Base-by-base conservation (phyloP, 225 moss, liverwort and hornwort species). In the Bryum argenteum region DNA sequence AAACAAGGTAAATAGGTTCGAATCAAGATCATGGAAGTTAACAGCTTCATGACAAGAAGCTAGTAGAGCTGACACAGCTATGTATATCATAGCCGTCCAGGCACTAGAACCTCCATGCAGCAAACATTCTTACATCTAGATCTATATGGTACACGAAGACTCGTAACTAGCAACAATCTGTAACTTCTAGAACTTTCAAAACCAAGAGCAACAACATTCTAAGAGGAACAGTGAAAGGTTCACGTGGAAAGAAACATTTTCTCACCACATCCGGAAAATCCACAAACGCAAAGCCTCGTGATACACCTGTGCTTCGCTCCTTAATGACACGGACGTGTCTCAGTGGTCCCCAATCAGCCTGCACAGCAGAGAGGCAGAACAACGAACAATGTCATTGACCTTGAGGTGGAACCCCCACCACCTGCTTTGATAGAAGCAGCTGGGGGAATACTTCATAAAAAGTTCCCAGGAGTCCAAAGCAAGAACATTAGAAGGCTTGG, bases 331-430 rank as follows among this genome's bases (percentile, higher is more conserved):
- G 92, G 50, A 98, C 82, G 71, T 98, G 98, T 75, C 89, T 87
- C 33, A 98, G 87, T 54, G 98, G 98, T 69, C 98, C 98, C 94
- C 94, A 98, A 63, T 94, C 88, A 77, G 89, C 92, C 98, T 98
- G 85, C 84, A 81, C 38, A 78, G 47, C 13, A 47, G 55, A 28
- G n/a, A 78, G 48, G 59, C 53, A 37, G 23, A 69, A 54, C 53
- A 63, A 44, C 66, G 57, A 61, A 74, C 37, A 18, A 75, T 24
- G 6, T 14, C 28, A n/a, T 42, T 11, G 42, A 79, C 52, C 44
- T 42, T 63, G 8, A 38, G 24, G n/a, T 68, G 13, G 10, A 56
- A 70, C 15, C 10, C 41, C 65, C 40, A 75, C 52, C 45, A 58
- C 52, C 68, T 58, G 24, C 60, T 73, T 61, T 56, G 43, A 56